A percentile compares a stretch with the other conserved stretches of the same genome.
phyloP scores from a whole-genome alignment of 176 grass and related monocot genomes.

The Carex littledalei region DNA sequence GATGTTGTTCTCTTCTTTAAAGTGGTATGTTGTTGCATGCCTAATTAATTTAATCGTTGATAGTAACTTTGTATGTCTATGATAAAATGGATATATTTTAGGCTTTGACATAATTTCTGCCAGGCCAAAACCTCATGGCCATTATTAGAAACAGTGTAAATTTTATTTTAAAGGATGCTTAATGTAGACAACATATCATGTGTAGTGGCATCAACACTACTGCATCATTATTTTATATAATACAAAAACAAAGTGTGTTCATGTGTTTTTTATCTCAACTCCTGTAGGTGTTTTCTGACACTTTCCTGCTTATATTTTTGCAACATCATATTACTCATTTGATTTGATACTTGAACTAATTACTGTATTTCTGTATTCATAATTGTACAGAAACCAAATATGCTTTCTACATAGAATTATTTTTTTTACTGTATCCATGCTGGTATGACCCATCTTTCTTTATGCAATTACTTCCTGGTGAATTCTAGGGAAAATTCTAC shows the following conservation, averaged over 20 bases:
- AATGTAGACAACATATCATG: neutral
- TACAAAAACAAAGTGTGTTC: neutral
- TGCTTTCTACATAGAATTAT: neutral
- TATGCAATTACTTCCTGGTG: slow-evolving; percentile 8
- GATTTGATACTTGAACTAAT: neutral
- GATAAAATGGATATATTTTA: neutral
- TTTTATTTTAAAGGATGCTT: neutral
- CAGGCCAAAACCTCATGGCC: neutral
- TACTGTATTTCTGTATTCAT: neutral
- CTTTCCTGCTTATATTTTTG: neutral
- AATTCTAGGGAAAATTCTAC: slow-evolving; percentile 84
- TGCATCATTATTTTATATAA: neutral
- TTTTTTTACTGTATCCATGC: neutral
- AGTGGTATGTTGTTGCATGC: slow-evolving; percentile 52
- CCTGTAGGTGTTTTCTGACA: neutral
- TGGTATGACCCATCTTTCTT: neutral
- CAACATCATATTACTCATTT: neutral
- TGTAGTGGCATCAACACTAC: neutral
- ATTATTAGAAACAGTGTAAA: neutral
- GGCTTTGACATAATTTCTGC: neutral
- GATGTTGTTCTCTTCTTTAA: slow-evolving; percentile 95
- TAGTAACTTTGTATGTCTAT: neutral
- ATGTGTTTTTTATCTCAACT: neutral
- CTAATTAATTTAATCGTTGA: slow-evolving; percentile 12
- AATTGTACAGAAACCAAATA: neutral